Base-by-base conservation (phyloP, 139 green algal species). In the Raphidocelis subcapitata region DNA sequence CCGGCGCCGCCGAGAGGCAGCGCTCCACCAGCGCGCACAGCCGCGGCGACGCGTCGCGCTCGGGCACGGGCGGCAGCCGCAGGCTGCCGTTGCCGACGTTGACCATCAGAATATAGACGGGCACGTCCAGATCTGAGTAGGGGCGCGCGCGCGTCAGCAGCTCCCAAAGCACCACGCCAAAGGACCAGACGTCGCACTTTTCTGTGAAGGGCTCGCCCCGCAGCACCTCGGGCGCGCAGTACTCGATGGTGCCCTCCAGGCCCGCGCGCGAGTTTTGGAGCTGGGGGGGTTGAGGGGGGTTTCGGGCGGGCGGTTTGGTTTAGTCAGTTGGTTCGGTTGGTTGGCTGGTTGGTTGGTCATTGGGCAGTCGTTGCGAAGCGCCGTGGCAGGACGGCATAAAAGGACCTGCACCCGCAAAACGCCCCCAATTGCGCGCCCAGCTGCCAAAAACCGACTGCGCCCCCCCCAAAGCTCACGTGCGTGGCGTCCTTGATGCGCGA, bases 191-290 rank as follows among this genome's bases (percentile, higher is more conserved):
- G 56, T 86, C 84, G 56, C 81, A 87, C 59, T 80, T 80, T 55
- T 89, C 84, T 1, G 76, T 81, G 76, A 80, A 89, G 2, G 84
- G 81, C 76, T 89, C 84, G 16, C 84, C 84, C 18, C 84, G 79
- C 62, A 89, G 73, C 49, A 89, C 84, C 76, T 89, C 84, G 3
- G 84, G 84, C 21, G 84, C 84, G 31, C 78, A 82, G 70, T 89
- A 89, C 79, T 89, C 84, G 24, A 89, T 80, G 4, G 84, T 89
- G 49, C 84, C 84, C 52, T 85, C 80, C 36, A 85, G 79, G 37
- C 69, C 75, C 35, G 62, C 63, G 32, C 72, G 52, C 26, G 33
- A 64, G 23, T 70, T 62, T 63, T 77, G 70, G 44, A 77, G 61
- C 62, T 77, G 70, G n/a, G 59, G 29, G 16, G 18, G 49, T 55